Base-by-base conservation (phyloP, 2,329 filamentous ascomycete species). In the Xylariales sp. region DNA sequence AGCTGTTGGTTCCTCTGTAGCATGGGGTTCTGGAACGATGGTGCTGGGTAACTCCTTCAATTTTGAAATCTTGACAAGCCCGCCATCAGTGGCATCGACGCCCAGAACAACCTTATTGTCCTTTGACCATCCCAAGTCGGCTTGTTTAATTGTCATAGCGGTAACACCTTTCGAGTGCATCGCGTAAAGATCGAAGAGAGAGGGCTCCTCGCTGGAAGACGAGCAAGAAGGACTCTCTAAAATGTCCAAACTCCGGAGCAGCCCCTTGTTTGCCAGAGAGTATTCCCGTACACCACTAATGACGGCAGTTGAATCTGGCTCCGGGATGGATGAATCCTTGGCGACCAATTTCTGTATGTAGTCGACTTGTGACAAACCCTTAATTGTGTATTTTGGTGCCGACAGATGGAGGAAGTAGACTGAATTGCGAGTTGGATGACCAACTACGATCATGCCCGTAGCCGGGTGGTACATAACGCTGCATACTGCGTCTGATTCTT, bases 81-180 rank as follows among this genome's bases (percentile, higher is more conserved):
- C 93, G 62, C 89, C 86, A 61, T 90, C 85, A 52, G 93, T 85
- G 2, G 93, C 94, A 79, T 97, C 90, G 46, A 96, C 88, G 0
- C 91, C 86, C 62, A 90, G 84, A 46, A 97, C 84, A 61, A 97
- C 92, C 83, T 97, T 97, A 81, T 94, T 95, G 69, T 97, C 93
- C 73, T 89, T 88, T 73, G 91, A 91, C 94, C 94, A 98, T 36
- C 97, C 96, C 56, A 99, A 85, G 80, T 98, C 95, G 59, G 90
- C 89, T 78, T 95, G 93, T 79, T 92, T 95, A 78, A 99, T 89
- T 71, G 90, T 90, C 61, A 98, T 79, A 75, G 93, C 95, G 18
- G 94, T 94, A n/a, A 98, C 94, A 69, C 96, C 96, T 82, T 94
- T 97, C 10, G 96, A 97, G 80, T 99, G 95, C 91, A 97, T 97